Evolutionary conservation across 192 early-diverging fungal species (phyloP).

Genomic region (Backusella psychrophila): DNA sequence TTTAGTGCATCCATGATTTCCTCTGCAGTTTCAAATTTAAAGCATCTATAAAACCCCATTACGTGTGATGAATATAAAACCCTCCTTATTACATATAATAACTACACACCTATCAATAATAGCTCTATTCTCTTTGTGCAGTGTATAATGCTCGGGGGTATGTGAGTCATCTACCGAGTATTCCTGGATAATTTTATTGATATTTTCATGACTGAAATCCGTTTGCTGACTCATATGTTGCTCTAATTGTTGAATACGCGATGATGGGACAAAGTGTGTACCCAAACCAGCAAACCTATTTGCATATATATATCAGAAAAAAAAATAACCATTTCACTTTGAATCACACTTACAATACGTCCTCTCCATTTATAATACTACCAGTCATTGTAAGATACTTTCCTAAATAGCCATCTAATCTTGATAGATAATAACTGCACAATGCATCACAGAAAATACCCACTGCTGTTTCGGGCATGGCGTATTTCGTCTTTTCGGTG

Average conservation of each 20-base stretch:
- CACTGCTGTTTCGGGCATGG: conserved; percentile 98
- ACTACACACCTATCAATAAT: conserved; percentile 52
- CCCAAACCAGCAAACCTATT: conserved; percentile 85
- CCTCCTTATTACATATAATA: neutral
- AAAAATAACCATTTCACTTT: neutral
- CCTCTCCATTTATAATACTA: conserved; percentile 68
- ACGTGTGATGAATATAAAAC: neutral
- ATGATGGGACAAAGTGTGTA: conserved; percentile 92
- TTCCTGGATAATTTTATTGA: conserved; percentile 89
- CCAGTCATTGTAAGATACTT: conserved; percentile 91
- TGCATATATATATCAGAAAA: too few species aligned
- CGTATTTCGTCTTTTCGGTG: conserved; percentile 92
- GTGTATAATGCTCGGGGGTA: conserved; percentile 32
- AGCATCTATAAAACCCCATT: conserved; percentile 57
- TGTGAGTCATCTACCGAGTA: conserved; percentile 67
- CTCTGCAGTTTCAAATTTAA: conserved; percentile 80
- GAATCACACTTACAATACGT: conserved; percentile 66
- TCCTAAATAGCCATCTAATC: conserved; percentile 92
- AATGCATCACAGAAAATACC: conserved; percentile 97
- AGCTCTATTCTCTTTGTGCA: conserved; percentile 47
- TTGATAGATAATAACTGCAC: conserved; percentile 91
- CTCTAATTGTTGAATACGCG: conserved; percentile 76
- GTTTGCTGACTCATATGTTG: conserved; percentile 79
- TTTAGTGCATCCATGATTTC: conserved; percentile 81
- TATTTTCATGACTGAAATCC: conserved; percentile 69